Conservation (phyloP, 2,329 filamentous ascomycete species). For the Cladobotryum protrusum region DNA sequence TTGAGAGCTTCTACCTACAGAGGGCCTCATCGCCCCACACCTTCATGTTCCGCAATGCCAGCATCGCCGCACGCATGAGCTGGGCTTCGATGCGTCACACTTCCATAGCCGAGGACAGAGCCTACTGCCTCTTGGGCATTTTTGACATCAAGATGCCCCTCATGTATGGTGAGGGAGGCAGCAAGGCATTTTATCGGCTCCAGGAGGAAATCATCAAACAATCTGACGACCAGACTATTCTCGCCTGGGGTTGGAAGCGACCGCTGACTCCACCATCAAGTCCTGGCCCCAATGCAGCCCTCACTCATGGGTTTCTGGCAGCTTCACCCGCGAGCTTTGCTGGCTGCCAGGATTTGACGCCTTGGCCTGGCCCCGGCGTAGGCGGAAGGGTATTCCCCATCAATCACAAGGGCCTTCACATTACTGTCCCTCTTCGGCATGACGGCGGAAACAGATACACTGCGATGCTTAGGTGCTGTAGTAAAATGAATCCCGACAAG, state of each 20-base stretch:
- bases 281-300: neutral
- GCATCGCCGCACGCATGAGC: neutral
- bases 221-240: neutral
- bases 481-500: neutral
- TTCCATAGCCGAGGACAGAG: slow-evolving; percentile 3
- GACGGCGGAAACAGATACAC: neutral
- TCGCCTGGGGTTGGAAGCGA: neutral
- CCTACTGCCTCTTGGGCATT: slow-evolving; percentile 8
- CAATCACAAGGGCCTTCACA: neutral
- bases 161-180: slow-evolving; percentile 8
- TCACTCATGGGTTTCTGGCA: neutral
- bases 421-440: neutral
- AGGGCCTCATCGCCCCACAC: neutral
- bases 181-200: slow-evolving; percentile 3
- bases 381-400: neutral
- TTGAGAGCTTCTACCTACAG: neutral
- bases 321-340: neutral
- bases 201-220: slow-evolving; percentile 3
- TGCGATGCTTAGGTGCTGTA: neutral
- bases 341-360: neutral
- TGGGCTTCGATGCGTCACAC: neutral
- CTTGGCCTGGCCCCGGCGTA: neutral
- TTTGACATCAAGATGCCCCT: slow-evolving; percentile 10
- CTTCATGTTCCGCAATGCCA: neutral
- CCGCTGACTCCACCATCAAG: neutral